phyloP scores from a whole-genome alignment of 2,329 filamentous ascomycete genomes.

The Thelonectria rubi region DNA sequence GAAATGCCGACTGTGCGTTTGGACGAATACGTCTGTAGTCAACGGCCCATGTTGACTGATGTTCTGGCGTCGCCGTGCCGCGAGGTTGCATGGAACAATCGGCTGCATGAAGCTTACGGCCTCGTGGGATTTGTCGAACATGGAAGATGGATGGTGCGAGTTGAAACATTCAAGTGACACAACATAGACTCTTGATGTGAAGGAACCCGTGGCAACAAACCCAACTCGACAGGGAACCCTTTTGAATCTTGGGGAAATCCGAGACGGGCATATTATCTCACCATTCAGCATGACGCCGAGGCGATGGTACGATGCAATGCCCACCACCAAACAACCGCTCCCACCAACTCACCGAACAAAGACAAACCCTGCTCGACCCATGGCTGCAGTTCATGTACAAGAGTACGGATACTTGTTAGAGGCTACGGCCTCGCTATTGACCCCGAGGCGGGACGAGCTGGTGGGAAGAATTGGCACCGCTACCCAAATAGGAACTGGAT shows the following conservation, averaged over 20 bases:
- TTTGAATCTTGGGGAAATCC: background rate
- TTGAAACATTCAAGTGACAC: conserved; percentile 16
- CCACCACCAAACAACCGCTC: conserved; percentile 15
- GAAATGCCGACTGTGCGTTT: conserved; percentile 17
- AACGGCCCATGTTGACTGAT: no score
- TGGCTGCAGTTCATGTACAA: conserved; percentile 40
- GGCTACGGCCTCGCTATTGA: conserved; percentile 26
- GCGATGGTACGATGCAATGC: conserved; percentile 14
- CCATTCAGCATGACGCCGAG: background rate
- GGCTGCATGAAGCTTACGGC: conserved; percentile 22
- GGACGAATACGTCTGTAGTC: background rate
- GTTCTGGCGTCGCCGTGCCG: conserved; percentile 7
- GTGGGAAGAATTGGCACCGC: background rate
- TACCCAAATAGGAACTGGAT: background rate
- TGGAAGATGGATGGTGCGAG: conserved; percentile 11
- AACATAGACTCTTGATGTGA: conserved; percentile 1
- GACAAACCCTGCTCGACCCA: conserved; percentile 33
- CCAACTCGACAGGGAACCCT: background rate
- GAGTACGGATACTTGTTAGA: conserved; percentile 26
- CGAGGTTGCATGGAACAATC: conserved; percentile 20
- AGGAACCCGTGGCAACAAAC: background rate
- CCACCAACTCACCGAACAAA: conserved; percentile 23
- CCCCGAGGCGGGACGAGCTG: conserved; percentile 1
- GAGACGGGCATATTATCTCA: background rate
- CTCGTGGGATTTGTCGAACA: background rate